These are phyloP conservation scores for Entrophospora sp. DNA, from an alignment of 192 early-diverging fungal species.

Conservation along the genomic window DNA sequence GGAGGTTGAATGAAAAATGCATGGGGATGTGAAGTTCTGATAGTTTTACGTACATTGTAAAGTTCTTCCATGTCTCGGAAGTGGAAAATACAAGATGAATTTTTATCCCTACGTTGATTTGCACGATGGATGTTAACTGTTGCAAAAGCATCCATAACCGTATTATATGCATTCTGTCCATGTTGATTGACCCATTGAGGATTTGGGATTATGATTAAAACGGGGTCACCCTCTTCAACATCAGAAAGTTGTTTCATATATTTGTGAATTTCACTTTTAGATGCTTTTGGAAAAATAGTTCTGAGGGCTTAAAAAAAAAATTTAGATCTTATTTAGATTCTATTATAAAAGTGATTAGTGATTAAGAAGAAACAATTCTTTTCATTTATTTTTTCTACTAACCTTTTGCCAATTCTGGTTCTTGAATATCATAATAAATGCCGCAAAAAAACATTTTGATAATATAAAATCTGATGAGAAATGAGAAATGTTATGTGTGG, in stretches of 20 bases:
- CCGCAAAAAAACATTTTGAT: too few species aligned
- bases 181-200: neutral
- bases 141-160: neutral
- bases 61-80: neutral
- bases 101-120: neutral
- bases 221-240: neutral
- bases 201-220: neutral
- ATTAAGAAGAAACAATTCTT: too few species aligned
- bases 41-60: neutral
- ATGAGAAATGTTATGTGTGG: too few species aligned
- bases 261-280: neutral
- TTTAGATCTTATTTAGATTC: too few species aligned
- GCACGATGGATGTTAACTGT: too few species aligned
- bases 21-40: neutral
- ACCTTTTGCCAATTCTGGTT: too few species aligned
- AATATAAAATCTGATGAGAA: too few species aligned
- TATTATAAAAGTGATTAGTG: too few species aligned
- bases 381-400: too few species aligned
- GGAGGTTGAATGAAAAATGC: neutral
- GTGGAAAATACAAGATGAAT: neutral
- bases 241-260: neutral
- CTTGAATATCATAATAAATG: too few species aligned
- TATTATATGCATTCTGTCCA: neutral
- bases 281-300: neutral
- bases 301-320: too few species aligned